Percentiles rank a stretch among this genome's conserved stretches.
These are phyloP conservation scores for Parastagonospora avenae DNA, from an alignment of 2,329 filamentous ascomycete genomes.

Conservation along the genomic window DNA sequence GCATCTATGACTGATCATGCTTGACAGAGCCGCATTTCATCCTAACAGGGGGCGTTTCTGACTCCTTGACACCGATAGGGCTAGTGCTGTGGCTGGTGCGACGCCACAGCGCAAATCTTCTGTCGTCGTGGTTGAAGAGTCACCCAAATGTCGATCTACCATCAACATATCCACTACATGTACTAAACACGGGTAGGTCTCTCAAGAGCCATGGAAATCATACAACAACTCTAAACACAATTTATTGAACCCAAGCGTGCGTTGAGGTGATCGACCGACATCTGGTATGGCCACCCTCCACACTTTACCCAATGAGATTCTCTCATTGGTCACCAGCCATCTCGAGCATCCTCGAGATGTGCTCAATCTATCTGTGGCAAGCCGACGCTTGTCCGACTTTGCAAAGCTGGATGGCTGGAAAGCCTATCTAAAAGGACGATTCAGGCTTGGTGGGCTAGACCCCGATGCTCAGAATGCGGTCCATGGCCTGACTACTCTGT, in stretches of 20 bases:
- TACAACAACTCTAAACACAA: neutral
- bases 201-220: neutral
- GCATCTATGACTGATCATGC: too few relatives aligned
- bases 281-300: conserved; percentile 27
- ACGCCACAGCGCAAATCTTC: conserved; percentile 7
- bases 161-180: conserved; percentile 9
- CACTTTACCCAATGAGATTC: conserved; percentile 40
- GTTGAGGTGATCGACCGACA: neutral
- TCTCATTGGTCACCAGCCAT: conserved; percentile 36
- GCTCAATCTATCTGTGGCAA: conserved; percentile 28
- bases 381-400: conserved; percentile 30
- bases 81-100: conserved; percentile 8
- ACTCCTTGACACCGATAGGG: neutral
- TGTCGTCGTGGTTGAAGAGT: conserved; percentile 28
- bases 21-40: too few relatives aligned
- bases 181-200: neutral
- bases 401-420: conserved; percentile 42
- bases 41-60: neutral
- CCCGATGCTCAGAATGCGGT: conserved; percentile 47
- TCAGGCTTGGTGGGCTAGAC: conserved; percentile 28
- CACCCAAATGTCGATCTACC: conserved; percentile 9
- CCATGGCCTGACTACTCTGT: conserved; percentile 60
- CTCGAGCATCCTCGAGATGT: conserved; percentile 37
- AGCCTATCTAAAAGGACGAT: conserved; percentile 38
- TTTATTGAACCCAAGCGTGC: neutral